Evolutionary conservation across 2,329 filamentous ascomycete genomes (phyloP), one percentile per base, ranked within the genome.

Genomic region (Aspergillus unguis): DNA sequence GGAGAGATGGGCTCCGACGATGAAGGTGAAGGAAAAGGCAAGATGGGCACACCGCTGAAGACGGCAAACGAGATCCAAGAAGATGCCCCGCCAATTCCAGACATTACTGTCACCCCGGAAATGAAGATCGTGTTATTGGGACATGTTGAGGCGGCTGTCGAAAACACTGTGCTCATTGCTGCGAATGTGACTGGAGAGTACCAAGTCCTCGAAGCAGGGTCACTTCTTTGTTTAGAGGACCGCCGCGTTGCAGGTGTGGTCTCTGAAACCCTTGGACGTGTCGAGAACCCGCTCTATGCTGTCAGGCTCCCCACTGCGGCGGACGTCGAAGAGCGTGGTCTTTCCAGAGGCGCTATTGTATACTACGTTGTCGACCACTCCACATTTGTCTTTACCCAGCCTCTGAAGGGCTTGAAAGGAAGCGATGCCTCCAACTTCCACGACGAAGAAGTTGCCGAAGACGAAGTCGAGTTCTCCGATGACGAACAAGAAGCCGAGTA

Each of bases 361-460:
- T 96, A 83, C 74, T 97, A 96, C 65, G 85, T 92, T 3, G 81
- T 86, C 41, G 77, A 83, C 6, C 87, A 94, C 68, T 90, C 90
- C 37, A 85, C 81, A 0, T 95, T 87, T 62, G 90, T 96, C 50
- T 94, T 96, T 66, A 96, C 92, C 0, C 83, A 94, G 68, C 84
- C 86, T 5, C 76, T 97, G 52, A 88, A 87, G 70, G 81, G 79
- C 48, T 69, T 87, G 64, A 97, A 95, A 74, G 90, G 91, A 54
- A 94, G 90, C 7, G 94, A 99, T 71, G 92, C 94, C 6, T 95
- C 90, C 47, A 97, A 97, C 67, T 80, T 96, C 50, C 88, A 96
- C 70, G 94, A 97, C 61, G 94, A 99, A 70, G 92, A 97, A 73
- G 81, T 91, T 6, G 85, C 76, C 11, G 86, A 88, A 31, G 89